These are phyloP conservation scores for Talaromyces sp. DNA, from an alignment of 2,329 filamentous ascomycete species.

Conservation along the genomic window DNA sequence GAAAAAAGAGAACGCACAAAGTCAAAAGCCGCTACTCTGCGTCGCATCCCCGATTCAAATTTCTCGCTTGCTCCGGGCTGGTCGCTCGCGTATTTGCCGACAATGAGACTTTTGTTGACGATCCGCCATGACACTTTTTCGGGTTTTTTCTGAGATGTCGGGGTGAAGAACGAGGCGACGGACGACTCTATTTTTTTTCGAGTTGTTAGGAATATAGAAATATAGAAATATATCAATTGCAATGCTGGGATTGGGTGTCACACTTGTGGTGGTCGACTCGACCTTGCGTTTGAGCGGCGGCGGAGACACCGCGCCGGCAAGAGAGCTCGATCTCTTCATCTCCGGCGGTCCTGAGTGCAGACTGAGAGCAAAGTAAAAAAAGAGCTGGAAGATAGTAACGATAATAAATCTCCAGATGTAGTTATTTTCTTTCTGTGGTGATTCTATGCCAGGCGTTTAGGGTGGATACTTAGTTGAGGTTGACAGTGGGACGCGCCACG, in stretches of 20 bases:
- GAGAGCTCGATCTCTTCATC: conserved; percentile 29
- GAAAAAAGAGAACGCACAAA: conserved; percentile 34
- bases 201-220: neutral
- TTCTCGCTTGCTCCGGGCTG: conserved; percentile 8
- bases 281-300: conserved; percentile 53
- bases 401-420: neutral
- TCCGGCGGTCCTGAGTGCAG: neutral
- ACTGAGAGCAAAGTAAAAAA: neutral
- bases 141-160: conserved; percentile 75
- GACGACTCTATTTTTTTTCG: conserved; percentile 37
- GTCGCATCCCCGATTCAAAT: conserved; percentile 14
- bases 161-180: conserved; percentile 83
- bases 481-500: conserved; percentile 8
- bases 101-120: conserved; percentile 64
- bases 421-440: neutral
- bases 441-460: neutral
- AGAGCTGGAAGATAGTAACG: neutral
- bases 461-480: neutral
- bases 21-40: conserved; percentile 43
- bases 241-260: conserved; percentile 6
- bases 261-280: conserved; percentile 51
- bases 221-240: neutral
- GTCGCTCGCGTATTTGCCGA: conserved; percentile 61
- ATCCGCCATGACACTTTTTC: conserved; percentile 66
- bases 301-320: conserved; percentile 47